A percentile compares a stretch with the other conserved stretches of the same genome.
Evolutionary conservation across 1,284 basidiomycete species (phyloP).

Genomic region (Porphyrellus sp.): DNA sequence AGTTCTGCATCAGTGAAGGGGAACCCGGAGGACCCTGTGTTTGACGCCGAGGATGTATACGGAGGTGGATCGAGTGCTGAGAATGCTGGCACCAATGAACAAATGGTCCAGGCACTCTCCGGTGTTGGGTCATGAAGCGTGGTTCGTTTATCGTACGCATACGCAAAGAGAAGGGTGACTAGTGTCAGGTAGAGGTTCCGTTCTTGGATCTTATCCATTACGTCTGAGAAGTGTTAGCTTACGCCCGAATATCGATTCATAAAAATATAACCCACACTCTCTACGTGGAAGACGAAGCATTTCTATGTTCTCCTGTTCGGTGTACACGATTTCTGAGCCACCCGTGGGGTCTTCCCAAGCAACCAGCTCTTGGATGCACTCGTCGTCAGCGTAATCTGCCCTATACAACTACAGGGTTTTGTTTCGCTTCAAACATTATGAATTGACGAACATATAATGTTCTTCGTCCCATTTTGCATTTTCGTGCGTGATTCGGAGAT

Average conservation of each 20-base stretch:
- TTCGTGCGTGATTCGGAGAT: conserved; percentile 53
- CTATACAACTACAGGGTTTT: conserved; percentile 37
- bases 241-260: neutral
- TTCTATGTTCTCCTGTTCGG: conserved; percentile 63
- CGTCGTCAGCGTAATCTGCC: conserved; percentile 75
- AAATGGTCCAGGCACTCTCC: conserved; percentile 81
- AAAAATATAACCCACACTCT: conserved; percentile 58
- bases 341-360: conserved; percentile 56
- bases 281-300: conserved; percentile 71
- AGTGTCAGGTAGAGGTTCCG: conserved; percentile 65
- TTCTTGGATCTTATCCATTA: conserved; percentile 52
- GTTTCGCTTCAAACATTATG: neutral
- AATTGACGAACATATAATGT: conserved; percentile 64
- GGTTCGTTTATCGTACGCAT: conserved; percentile 72
- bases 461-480: conserved; percentile 77
- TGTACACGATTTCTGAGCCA: conserved; percentile 48
- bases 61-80: conserved; percentile 72
- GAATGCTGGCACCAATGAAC: conserved; percentile 66
- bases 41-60: conserved; percentile 30
- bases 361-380: conserved; percentile 66
- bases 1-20: conserved; percentile 50
- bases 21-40: conserved; percentile 11
- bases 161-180: conserved; percentile 66
- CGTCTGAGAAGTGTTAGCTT: conserved; percentile 44
- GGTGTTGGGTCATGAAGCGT: conserved; percentile 72